Evolutionary conservation across 139 green algal genomes (phyloP).

Genomic region (Zygnema cylindricum): DNA sequence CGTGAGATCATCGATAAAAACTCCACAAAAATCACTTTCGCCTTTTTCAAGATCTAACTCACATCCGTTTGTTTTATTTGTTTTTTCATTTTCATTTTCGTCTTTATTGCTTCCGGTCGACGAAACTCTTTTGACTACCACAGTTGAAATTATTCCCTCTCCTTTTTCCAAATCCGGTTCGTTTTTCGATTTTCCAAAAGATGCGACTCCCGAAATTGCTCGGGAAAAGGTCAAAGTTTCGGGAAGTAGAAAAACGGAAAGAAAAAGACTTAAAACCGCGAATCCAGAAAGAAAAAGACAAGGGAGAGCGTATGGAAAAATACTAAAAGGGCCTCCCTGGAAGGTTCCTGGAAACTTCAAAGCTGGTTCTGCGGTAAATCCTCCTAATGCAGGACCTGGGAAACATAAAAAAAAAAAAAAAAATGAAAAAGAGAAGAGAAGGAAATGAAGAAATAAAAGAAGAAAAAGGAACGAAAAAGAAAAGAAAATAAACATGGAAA

Average conservation of each 20-base stretch:
- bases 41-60: neutral
- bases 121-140: neutral
- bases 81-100: neutral
- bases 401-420: neutral
- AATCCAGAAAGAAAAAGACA: slow-evolving; percentile 44
- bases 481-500: neutral
- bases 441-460: neutral
- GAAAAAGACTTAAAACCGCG: neutral
- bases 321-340: slow-evolving; percentile 1
- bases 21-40: neutral
- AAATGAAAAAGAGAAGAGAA: neutral
- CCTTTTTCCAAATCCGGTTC: neutral
- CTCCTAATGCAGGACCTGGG: slow-evolving; percentile 36
- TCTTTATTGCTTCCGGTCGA: neutral
- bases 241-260: slow-evolving; percentile 15
- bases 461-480: neutral
- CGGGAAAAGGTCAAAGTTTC: slow-evolving; percentile 19
- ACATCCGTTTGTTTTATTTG: neutral
- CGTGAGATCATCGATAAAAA: neutral
- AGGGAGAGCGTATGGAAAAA: slow-evolving; percentile 33
- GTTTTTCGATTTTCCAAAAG: neutral
- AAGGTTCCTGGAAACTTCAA: slow-evolving; percentile 40
- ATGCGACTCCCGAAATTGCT: neutral
- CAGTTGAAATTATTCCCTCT: neutral
- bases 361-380: slow-evolving; percentile 33